A percentile compares a stretch with the other conserved stretches of the same genome.
Evolutionary conservation across 2,329 filamentous ascomycete species (phyloP).

Genomic region (Hysterium pulicare): DNA sequence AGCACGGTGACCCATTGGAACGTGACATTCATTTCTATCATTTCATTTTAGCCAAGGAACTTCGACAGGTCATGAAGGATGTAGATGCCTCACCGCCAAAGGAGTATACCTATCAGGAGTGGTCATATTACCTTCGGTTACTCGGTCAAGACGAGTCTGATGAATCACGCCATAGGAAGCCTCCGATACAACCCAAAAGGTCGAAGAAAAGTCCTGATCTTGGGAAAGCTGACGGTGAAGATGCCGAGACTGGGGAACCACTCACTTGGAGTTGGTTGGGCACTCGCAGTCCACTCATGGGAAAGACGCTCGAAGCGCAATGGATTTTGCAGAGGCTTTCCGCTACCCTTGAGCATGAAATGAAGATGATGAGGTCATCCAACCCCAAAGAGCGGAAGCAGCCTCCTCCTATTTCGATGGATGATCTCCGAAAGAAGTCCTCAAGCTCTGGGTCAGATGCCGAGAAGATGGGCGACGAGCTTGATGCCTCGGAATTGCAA

Average conservation of each 20-base stretch:
- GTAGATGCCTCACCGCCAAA: conserved; percentile 36
- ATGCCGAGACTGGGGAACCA: conserved; percentile 18
- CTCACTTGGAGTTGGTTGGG: conserved; percentile 78
- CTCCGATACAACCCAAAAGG: conserved; percentile 16
- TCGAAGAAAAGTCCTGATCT: conserved; percentile 19
- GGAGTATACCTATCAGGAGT: conserved; percentile 39
- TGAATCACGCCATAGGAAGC: conserved; percentile 32
- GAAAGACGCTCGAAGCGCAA: conserved; percentile 64
- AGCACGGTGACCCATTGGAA: conserved; percentile 42
- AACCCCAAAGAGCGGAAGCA: conserved; percentile 12
- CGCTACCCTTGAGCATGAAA: conserved; percentile 48
- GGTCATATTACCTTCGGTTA: conserved; percentile 37
- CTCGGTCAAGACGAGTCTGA: conserved; percentile 41
- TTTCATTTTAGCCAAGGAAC: conserved; percentile 45
- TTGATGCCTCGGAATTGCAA: not conserved
- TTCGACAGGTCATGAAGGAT: conserved; percentile 43
- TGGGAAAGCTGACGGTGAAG: conserved; percentile 23
- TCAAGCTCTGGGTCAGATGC: not conserved
- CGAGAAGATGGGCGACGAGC: not conserved
- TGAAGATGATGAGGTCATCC: conserved; percentile 28
- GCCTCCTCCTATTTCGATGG: conserved; percentile 34
- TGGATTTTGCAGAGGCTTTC: conserved; percentile 69
- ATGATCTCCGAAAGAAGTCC: conserved; percentile 11
- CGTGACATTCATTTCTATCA: conserved; percentile 53
- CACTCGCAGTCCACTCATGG: conserved; percentile 65